A percentile compares a stretch with the other conserved stretches of the same genome.
phyloP scores from a whole-genome alignment of 768 basidiomycete species.

The Phylloporus arenicola region DNA sequence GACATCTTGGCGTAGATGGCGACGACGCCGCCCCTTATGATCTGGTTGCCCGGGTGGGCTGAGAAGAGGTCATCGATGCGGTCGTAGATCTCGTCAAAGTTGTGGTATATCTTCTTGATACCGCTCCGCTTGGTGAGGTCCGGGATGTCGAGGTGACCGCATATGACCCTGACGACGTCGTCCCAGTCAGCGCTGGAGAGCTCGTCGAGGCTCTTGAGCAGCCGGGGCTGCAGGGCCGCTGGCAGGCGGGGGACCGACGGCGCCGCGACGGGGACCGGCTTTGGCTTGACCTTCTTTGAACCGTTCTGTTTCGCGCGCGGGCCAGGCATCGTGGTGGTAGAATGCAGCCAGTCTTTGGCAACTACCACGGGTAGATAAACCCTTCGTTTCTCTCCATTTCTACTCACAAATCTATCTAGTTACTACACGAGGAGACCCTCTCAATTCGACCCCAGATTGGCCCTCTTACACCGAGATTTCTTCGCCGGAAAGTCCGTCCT shows the following conservation, averaged over 20 bases:
- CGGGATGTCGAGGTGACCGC: constrained; percentile 45
- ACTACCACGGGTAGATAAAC: constrained; percentile 57
- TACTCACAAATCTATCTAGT: constrained; percentile 38
- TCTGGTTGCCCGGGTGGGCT: constrained; percentile 35
- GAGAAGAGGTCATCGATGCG: constrained; percentile 45
- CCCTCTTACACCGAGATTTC: constrained; percentile 48
- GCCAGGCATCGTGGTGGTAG: constrained; percentile 20
- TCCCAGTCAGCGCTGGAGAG: constrained; percentile 43
- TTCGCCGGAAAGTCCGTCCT: constrained; percentile 59
- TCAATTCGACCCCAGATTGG: constrained; percentile 58
- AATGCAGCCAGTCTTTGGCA: constrained; percentile 47
- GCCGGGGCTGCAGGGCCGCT: constrained; percentile 13
- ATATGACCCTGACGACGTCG: constrained; percentile 42
- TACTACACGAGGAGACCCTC: constrained; percentile 75
- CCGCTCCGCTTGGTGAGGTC: constrained; percentile 42
- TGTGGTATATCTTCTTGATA: constrained; percentile 53
- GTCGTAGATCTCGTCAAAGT: constrained; percentile 46
- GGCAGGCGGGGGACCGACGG: neutral
- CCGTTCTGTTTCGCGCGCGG: constrained; percentile 20
- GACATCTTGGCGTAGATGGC: constrained; percentile 60
- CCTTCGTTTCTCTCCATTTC: too few relatives aligned
- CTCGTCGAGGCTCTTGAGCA: constrained; percentile 17
- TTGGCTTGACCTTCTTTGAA: constrained; percentile 18
- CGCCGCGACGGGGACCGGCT: constrained; percentile 1
- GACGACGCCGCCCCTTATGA: constrained; percentile 47